Evolutionary conservation across 2,329 filamentous ascomycete genomes (phyloP), one percentile per base, ranked within the genome.

Genomic region (Epichloe baconii): DNA sequence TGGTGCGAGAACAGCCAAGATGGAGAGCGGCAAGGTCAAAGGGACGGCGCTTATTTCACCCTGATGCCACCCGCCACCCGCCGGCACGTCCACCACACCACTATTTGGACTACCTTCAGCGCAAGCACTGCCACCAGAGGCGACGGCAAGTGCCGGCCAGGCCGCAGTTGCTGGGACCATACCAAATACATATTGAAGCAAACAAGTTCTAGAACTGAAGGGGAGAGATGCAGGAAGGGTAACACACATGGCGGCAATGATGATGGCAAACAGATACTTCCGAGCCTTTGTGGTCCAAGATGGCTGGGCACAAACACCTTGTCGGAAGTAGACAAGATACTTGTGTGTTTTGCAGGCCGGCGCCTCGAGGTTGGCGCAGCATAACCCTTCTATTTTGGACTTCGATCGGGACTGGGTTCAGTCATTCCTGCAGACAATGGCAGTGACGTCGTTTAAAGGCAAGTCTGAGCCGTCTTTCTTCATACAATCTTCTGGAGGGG

Each of bases 1-100:
- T 61, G 87, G 87, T 14, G 81, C 87, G 3, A 74, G 86, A 57
- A 90, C 86, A 3, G 87, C 87, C 14, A 93, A 90, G 70, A 90
- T 91, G 82, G 83, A 88, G 62, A 78, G 71, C 52, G 77, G 80
- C 4, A 79, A 73, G 60, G 77, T 77, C 12, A 88, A 85, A 60
- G 86, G 86, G 0, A 88, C 86, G 3, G 77, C 80, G 45, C 59
- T 78, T 6, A 72, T 83, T 54, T 58, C 58, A 14, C 68, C 70
- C 15, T 75, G 59, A 74, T 21, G 38, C 14, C 31, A 54, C 49
- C 8, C 1, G 15, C 5, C 5, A 10, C 10, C 5, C 47, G 19
- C 46, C 46, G 40, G 17, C 34, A 26, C 35, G 23, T 19, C 5
- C 21, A 17, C 41, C 23, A 44, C 19, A 38, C 8, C 41, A 43